These are phyloP conservation scores for Xanthoconium separans DNA, from an alignment of 1,284 basidiomycete genomes.

Conservation along the genomic window DNA sequence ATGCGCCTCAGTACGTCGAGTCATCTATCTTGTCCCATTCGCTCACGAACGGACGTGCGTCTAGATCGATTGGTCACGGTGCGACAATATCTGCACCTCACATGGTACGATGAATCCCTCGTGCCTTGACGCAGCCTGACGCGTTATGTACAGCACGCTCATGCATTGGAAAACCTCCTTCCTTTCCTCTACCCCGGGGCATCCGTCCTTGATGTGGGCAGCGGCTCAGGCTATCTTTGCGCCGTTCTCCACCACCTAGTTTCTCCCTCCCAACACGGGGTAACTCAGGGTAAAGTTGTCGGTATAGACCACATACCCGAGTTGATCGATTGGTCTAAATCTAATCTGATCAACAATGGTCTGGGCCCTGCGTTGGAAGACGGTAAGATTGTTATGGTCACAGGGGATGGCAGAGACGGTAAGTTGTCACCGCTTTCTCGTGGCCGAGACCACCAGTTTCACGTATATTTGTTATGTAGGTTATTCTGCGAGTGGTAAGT, in stretches of 20 bases:
- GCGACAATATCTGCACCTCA: constrained; percentile 92
- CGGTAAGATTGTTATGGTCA: constrained; percentile 60
- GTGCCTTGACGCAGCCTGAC: neutral
- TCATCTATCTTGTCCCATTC: neutral
- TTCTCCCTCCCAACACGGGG: constrained; percentile 29
- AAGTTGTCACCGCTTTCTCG: neutral
- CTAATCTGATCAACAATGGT: constrained; percentile 74
- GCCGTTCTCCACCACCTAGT: constrained; percentile 81
- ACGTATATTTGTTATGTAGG: constrained; percentile 17
- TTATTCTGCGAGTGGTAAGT: constrained; percentile 29
- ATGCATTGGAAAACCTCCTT: constrained; percentile 73
- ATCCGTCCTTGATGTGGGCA: constrained; percentile 79
- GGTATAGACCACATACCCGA: constrained; percentile 92
- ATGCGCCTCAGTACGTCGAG: constrained; percentile 66
- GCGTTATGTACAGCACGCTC: constrained; percentile 64
- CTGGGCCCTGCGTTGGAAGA: constrained; percentile 51
- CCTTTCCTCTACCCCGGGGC: constrained; percentile 69
- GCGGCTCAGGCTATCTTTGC: constrained; percentile 75
- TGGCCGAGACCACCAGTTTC: neutral
- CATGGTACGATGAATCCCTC: constrained; percentile 56
- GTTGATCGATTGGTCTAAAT: constrained; percentile 68
- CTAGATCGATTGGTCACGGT: constrained; percentile 70
- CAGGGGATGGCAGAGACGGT: constrained; percentile 84
- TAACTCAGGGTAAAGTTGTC: constrained; percentile 63
- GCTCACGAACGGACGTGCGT: neutral